These are phyloP conservation scores for Fomitopsis betulina DNA, from an alignment of 1,284 basidiomycete genomes.

Conservation along the genomic window DNA sequence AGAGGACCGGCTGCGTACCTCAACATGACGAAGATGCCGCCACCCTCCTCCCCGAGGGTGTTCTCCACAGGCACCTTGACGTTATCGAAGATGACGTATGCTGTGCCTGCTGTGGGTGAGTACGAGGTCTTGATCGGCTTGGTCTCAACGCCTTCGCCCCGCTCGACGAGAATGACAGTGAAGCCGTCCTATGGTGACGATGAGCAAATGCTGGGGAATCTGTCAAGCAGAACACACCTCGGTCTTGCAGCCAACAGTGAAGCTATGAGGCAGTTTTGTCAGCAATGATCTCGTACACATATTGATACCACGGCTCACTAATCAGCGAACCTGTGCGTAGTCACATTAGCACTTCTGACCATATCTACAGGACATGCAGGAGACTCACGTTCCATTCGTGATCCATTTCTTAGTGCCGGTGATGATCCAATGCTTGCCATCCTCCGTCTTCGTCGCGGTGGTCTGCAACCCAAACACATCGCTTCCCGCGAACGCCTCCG, in stretches of 20 bases:
- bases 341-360: neutral
- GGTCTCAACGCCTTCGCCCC: conserved; percentile 76
- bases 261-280: conserved; percentile 30
- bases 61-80: conserved; percentile 84
- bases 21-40: conserved; percentile 78
- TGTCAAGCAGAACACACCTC: conserved; percentile 39
- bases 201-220: neutral
- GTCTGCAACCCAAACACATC: conserved; percentile 85
- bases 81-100: conserved; percentile 86
- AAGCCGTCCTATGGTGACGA: conserved; percentile 59
- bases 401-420: conserved; percentile 87
- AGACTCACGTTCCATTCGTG: conserved; percentile 65
- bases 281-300: neutral
- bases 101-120: conserved; percentile 75
- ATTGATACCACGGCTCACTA: conserved; percentile 6
- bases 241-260: conserved; percentile 60
- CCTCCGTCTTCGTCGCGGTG: conserved; percentile 77
- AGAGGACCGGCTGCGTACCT: conserved; percentile 29
- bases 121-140: conserved; percentile 85
- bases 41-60: conserved; percentile 80
- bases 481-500: conserved; percentile 81
- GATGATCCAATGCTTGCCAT: conserved; percentile 83
- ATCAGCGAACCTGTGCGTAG: conserved; percentile 4
- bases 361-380: neutral
- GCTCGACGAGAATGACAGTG: conserved; percentile 80